A percentile compares a stretch with the other conserved stretches of the same genome.
phyloP scores from a whole-genome alignment of 2,329 filamentous ascomycete species.

The Cladobotryum mycophilum region DNA sequence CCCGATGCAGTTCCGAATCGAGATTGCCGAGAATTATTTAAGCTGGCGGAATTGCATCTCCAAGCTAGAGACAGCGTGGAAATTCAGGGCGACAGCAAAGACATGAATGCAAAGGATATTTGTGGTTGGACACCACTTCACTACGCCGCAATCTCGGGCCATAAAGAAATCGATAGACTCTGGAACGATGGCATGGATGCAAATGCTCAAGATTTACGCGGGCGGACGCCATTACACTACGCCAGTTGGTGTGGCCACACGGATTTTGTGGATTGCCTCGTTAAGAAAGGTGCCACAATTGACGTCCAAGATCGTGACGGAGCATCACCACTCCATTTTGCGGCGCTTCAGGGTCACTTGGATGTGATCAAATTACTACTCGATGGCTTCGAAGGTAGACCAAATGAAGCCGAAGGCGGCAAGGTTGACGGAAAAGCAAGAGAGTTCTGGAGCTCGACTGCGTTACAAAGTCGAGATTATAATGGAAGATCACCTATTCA shows the following conservation, averaged over 20 bases:
- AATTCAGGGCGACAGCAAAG: not conserved
- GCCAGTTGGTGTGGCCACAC: not conserved
- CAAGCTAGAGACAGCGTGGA: no score
- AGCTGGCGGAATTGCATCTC: no score
- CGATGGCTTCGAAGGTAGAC: no score
- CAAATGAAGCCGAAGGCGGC: not conserved
- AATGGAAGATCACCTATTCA: no score
- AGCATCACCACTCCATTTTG: conserved; percentile 1
- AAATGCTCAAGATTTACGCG: not conserved
- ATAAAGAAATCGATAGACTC: not conserved
- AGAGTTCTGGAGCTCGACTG: not conserved
- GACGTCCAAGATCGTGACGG: not conserved
- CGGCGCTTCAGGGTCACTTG: not conserved
- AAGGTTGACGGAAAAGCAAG: not conserved
- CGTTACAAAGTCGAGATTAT: no score
- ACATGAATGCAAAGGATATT: not conserved
- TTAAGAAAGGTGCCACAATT: not conserved
- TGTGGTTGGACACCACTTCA: conserved; percentile 4
- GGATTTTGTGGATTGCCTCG: not conserved
- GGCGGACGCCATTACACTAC: conserved; percentile 5
- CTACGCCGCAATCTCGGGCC: conserved; percentile 1
- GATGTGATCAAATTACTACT: no score
- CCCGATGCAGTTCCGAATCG: no score
- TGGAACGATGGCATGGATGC: not conserved
- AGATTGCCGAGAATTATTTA: no score